phyloP scores from a whole-genome alignment of 2,329 filamentous ascomycete genomes.

The Stagonosporopsis vannaccii region DNA sequence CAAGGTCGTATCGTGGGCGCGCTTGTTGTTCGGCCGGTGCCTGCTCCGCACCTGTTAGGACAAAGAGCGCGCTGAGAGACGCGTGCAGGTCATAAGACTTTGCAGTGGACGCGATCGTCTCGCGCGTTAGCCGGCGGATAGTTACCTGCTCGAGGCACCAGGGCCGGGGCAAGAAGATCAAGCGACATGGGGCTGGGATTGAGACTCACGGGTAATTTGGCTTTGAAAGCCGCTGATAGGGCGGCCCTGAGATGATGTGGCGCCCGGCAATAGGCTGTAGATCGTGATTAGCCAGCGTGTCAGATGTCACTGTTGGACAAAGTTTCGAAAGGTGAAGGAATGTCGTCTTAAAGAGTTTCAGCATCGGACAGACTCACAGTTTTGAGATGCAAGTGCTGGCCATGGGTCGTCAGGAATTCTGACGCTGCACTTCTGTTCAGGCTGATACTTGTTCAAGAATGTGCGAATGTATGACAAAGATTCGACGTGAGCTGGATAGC shows the following conservation, averaged over 20 bases:
- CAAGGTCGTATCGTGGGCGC: not conserved
- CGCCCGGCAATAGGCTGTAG: constrained; percentile 15
- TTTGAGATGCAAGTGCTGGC: not conserved
- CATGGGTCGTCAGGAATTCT: constrained; percentile 1
- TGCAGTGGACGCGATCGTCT: constrained; percentile 1
- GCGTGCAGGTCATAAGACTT: constrained; percentile 9
- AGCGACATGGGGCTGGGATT: not conserved
- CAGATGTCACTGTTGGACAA: constrained; percentile 8
- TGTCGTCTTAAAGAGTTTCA: not conserved
- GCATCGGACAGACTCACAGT: constrained; percentile 7
- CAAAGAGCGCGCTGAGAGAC: constrained; percentile 7
- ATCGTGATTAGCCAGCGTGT: constrained; percentile 19
- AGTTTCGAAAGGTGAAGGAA: not conserved
- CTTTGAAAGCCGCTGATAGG: constrained; percentile 10
- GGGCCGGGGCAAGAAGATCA: not conserved
- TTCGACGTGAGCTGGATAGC: not conserved
- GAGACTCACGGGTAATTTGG: constrained; percentile 1
- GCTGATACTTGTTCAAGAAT: not conserved
- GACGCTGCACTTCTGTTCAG: not conserved
- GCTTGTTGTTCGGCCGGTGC: constrained; percentile 4
- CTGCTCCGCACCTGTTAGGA: constrained; percentile 11
- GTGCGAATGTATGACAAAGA: not conserved
- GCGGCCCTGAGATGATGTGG: constrained; percentile 17
- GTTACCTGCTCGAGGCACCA: not conserved
- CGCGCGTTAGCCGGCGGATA: not conserved